These are phyloP conservation scores for Camelina laxa DNA, from an alignment of 345 rosid species.

Conservation along the genomic window DNA sequence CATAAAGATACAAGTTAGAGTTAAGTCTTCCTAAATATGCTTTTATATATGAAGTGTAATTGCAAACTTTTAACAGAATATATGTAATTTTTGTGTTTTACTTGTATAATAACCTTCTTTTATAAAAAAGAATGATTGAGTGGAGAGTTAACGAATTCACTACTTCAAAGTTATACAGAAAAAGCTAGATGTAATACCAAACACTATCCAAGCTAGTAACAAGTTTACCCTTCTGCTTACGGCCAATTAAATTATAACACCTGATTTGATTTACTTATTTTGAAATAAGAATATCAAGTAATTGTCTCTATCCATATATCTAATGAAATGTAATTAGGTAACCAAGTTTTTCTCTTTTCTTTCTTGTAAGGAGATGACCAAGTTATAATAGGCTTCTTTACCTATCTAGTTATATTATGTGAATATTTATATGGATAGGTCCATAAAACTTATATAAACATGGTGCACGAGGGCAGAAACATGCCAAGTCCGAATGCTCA, in stretches of 20 bases:
- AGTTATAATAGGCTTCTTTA: not conserved
- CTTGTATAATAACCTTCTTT: not conserved
- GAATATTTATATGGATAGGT: not conserved
- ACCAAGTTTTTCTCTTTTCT: not conserved
- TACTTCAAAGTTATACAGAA: not conserved
- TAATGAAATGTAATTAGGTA: not conserved
- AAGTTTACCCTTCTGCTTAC: not conserved
- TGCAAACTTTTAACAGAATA: not conserved
- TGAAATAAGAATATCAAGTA: not conserved
- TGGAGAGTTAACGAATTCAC: conserved; percentile 9
- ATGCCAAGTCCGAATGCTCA: conserved; percentile 5
- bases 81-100: not conserved
- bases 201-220: not conserved
- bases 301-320: not conserved
- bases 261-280: not conserved
- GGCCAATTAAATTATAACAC: not conserved
- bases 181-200: not conserved
- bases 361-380: not conserved
- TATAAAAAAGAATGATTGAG: not conserved
- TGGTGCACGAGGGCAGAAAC: conserved; percentile 12
- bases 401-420: not conserved
- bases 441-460: not conserved
- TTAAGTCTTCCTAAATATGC: not conserved
- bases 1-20: not conserved
- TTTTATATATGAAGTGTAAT: not conserved